These are phyloP conservation scores for Gossypioides kirkii DNA, from an alignment of 345 rosid genomes.

Conservation along the genomic window DNA sequence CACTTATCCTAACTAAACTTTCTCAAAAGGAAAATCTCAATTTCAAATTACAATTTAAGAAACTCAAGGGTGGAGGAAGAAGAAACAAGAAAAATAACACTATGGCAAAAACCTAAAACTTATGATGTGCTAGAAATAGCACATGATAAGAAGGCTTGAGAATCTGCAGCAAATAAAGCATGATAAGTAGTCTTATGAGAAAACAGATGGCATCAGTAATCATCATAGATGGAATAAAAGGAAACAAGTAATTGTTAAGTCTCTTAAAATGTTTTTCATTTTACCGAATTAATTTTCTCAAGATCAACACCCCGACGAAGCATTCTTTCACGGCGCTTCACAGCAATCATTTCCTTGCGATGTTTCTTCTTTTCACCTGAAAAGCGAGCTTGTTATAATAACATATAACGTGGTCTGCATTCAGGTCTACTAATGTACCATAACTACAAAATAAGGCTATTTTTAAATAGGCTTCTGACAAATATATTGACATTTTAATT, in stretches of 20 bases:
- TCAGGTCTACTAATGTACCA: not conserved
- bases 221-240: not conserved
- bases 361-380: constrained; percentile 82
- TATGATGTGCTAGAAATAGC: not conserved
- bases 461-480: not conserved
- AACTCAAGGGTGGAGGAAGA: not conserved
- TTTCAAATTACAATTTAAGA: not conserved
- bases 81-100: not conserved
- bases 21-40: constrained; percentile 1
- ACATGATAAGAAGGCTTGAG: not conserved
- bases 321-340: constrained; percentile 80
- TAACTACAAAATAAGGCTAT: not conserved
- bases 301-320: constrained; percentile 71
- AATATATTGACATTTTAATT: not conserved
- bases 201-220: not conserved
- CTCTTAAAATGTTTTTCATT: not conserved
- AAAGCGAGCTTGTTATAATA: constrained; percentile 2
- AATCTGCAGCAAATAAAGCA: not conserved
- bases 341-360: constrained; percentile 71
- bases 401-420: constrained; percentile 1
- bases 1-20: not conserved
- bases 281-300: constrained; percentile 60
- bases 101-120: not conserved
- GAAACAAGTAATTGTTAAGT: not conserved
- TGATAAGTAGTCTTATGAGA: not conserved